These are phyloP conservation scores for Pichia sp. DNA, from an alignment of 1,139 yeast species.

Conservation along the genomic window DNA sequence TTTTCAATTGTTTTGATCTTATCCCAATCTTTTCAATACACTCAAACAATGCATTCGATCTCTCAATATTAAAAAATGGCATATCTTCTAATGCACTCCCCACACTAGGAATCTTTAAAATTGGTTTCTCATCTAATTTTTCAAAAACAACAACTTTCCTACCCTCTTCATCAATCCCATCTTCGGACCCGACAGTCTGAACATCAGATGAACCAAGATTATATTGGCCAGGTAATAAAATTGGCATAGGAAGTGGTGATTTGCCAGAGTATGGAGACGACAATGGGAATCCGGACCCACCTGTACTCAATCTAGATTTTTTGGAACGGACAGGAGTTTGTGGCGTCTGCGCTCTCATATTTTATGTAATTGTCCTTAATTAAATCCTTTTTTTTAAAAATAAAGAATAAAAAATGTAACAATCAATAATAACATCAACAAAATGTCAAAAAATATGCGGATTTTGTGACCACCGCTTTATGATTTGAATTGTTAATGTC, in stretches of 20 bases:
- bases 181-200: neutral
- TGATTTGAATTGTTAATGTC: no score
- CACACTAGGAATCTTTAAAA: constrained; percentile 6
- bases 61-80: constrained; percentile 12
- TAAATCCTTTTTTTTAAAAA: neutral
- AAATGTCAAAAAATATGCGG: neutral
- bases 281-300: constrained; percentile 3
- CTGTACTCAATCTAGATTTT: no score
- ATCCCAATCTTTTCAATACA: constrained; percentile 33
- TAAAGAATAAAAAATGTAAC: neutral
- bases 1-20: constrained; percentile 42
- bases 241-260: constrained; percentile 15
- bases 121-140: neutral
- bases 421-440: neutral
- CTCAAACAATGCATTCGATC: constrained; percentile 1
- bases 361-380: neutral
- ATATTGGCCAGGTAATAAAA: constrained; percentile 8
- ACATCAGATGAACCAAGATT: neutral
- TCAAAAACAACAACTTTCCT: constrained; percentile 9
- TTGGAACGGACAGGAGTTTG: neutral
- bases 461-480: neutral
- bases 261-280: constrained; percentile 18
- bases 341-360: neutral
- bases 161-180: neutral
- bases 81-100: constrained; percentile 8